phyloP scores from a whole-genome alignment of 345 rosid genomes.

The Gossypium longicalyx region DNA sequence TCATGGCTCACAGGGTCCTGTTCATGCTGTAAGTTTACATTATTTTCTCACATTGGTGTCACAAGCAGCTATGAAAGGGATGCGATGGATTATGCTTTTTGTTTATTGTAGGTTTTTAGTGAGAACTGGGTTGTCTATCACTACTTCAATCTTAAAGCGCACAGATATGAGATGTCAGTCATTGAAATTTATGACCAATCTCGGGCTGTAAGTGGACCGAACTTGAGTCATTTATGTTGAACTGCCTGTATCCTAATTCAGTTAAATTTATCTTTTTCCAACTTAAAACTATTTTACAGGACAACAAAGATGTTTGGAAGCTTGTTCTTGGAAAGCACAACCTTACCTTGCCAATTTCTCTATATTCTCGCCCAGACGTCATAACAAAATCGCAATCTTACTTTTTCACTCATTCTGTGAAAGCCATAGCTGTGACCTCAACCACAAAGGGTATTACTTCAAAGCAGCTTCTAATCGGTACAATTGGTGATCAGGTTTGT shows the following conservation, averaged over 20 bases:
- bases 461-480: conserved; percentile 96
- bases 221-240: neutral
- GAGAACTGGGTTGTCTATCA: conserved; percentile 98
- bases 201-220: conserved; percentile 67
- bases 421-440: conserved; percentile 78
- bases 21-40: conserved; percentile 64
- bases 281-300: conserved; percentile 42
- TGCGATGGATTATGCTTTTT: conserved; percentile 21
- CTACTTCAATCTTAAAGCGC: conserved; percentile 94
- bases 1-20: conserved; percentile 94
- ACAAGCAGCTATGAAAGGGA: conserved; percentile 4
- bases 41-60: conserved; percentile 16
- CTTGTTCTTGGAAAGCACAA: conserved; percentile 93
- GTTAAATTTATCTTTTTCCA: conserved; percentile 12
- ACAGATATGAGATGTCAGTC: conserved; percentile 94
- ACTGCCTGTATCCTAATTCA: neutral
- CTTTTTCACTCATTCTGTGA: conserved; percentile 80
- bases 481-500: conserved; percentile 78
- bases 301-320: conserved; percentile 89
- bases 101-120: conserved; percentile 69
- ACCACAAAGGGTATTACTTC: conserved; percentile 97
- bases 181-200: conserved; percentile 93
- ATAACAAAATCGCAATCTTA: conserved; percentile 89
- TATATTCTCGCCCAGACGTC: conserved; percentile 81
- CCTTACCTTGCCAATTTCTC: conserved; percentile 73